Percentiles rank a stretch among this genome's conserved stretches.
phyloP scores from a whole-genome alignment of 139 green algal genomes.

The Coelastrella sp. region DNA sequence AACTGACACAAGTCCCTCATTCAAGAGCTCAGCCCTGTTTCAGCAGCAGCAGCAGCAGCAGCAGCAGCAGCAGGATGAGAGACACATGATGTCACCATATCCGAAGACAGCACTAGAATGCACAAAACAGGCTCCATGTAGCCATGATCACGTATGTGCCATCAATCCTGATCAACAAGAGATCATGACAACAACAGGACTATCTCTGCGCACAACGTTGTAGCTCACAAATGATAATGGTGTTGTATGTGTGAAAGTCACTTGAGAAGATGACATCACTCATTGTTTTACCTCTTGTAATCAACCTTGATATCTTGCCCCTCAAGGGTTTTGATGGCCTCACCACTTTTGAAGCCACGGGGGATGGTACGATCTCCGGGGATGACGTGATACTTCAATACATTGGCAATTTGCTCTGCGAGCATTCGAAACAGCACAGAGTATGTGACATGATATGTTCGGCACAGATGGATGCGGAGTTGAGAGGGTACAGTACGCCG shows the following conservation, averaged over 20 bases:
- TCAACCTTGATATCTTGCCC: background rate
- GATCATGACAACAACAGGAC: background rate
- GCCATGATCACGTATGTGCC: background rate
- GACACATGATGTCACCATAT: background rate
- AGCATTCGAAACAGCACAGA: background rate
- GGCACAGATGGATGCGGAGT: background rate
- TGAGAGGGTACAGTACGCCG: no score
- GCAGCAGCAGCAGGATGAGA: background rate
- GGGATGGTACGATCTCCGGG: background rate
- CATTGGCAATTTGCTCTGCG: background rate
- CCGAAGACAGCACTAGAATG: background rate
- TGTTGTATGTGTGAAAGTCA: background rate
- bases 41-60: slow-evolving; percentile 12
- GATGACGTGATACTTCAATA: slow-evolving; percentile 33
- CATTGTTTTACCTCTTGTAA: background rate
- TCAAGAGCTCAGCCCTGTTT: background rate
- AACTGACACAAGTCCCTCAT: background rate
- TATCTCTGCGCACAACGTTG: background rate
- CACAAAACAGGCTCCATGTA: background rate
- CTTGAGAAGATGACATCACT: background rate
- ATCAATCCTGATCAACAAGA: background rate
- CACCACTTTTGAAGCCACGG: background rate
- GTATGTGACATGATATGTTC: background rate
- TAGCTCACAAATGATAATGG: background rate
- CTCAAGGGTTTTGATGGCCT: background rate